Conservation (phyloP, 1,284 basidiomycete genomes). For the Microbotryomycetes sp. region DNA sequence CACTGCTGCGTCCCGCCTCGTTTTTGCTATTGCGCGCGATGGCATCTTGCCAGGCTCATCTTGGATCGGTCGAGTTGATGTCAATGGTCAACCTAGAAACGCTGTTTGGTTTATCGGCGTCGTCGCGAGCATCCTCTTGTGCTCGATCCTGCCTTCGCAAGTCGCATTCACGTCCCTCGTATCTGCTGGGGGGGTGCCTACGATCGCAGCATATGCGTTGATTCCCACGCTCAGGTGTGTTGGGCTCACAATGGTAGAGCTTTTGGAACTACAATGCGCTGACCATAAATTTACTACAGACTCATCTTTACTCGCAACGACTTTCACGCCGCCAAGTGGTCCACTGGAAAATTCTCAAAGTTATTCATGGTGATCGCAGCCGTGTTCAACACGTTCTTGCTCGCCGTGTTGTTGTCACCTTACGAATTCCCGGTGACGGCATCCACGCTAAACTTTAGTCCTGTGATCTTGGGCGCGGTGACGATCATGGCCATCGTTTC, state of each 20-base stretch:
- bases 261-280: neutral
- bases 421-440: slow-evolving; percentile 71
- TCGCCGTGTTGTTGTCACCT: slow-evolving; percentile 60
- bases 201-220: slow-evolving; percentile 72
- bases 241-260: no score
- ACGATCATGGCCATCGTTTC: slow-evolving; percentile 66
- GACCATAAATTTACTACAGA: neutral
- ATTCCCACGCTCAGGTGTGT: slow-evolving; percentile 58
- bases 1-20: slow-evolving; percentile 72
- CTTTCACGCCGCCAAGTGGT: slow-evolving; percentile 64
- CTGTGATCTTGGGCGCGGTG: slow-evolving; percentile 66
- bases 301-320: slow-evolving; percentile 64
- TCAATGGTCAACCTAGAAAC: slow-evolving; percentile 63
- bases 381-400: slow-evolving; percentile 55
- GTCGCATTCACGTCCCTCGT: slow-evolving; percentile 80
- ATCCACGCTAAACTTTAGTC: slow-evolving; percentile 65
- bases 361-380: slow-evolving; percentile 61
- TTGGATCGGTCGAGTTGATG: slow-evolving; percentile 69
- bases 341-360: slow-evolving; percentile 57
- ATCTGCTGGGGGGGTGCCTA: slow-evolving; percentile 71
- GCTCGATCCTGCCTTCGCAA: slow-evolving; percentile 73
- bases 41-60: slow-evolving; percentile 70
- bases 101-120: slow-evolving; percentile 35
- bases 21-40: slow-evolving; percentile 80
- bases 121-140: slow-evolving; percentile 59